These are phyloP conservation scores for Microstegium vimineum DNA, from an alignment of 176 grass and related monocot species.

Conservation along the genomic window DNA sequence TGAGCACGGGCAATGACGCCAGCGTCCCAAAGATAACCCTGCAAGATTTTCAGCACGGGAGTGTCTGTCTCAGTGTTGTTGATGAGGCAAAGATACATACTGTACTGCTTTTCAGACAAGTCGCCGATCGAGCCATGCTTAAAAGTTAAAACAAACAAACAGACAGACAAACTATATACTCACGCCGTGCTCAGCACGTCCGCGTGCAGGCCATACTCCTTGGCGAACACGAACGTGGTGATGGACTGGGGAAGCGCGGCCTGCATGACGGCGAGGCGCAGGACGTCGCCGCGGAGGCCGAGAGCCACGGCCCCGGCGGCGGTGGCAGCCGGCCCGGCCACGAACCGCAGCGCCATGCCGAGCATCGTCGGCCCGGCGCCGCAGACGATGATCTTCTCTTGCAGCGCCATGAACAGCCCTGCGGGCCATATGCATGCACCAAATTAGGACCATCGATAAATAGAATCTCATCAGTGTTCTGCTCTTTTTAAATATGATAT, in stretches of 20 bases:
- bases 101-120: background rate
- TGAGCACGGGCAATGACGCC: conserved; percentile 58
- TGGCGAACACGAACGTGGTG: conserved; percentile 70
- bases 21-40: conserved; percentile 84
- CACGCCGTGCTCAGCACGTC: conserved; percentile 78
- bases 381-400: conserved; percentile 74
- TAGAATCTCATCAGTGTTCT: background rate
- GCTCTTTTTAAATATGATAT: too few relatives aligned
- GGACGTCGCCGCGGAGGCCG: conserved; percentile 58
- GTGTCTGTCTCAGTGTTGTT: background rate
- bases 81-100: background rate
- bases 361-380: conserved; percentile 42
- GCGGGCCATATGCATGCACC: background rate
- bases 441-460: background rate
- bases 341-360: conserved; percentile 66
- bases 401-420: conserved; percentile 94
- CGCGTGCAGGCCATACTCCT: conserved; percentile 73
- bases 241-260: conserved; percentile 78
- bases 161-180: background rate
- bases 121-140: too few relatives aligned
- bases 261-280: conserved; percentile 78
- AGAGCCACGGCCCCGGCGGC: conserved; percentile 42
- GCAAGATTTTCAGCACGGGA: background rate
- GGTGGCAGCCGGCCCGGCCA: conserved; percentile 54
- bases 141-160: background rate